Evolutionary conservation across 1,284 basidiomycete species (phyloP).

Genomic region (Inonotus obliquus): DNA sequence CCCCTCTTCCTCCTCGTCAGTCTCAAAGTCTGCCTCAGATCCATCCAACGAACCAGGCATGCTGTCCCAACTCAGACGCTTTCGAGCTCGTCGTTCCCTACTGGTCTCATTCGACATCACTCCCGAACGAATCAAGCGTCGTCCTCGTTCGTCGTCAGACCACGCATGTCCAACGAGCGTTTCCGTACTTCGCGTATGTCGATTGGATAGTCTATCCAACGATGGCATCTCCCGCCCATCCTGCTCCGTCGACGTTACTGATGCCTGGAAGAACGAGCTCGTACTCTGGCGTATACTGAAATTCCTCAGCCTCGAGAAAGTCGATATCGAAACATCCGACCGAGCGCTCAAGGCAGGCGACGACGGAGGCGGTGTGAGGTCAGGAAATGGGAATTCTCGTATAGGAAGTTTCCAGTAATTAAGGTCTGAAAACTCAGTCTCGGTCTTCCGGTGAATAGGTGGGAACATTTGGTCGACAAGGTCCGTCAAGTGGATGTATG

Average conservation of each 20-base stretch:
- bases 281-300: slow-evolving; percentile 61
- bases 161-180: slow-evolving; percentile 37
- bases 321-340: slow-evolving; percentile 74
- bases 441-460: slow-evolving; percentile 84
- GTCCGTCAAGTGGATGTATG: slow-evolving; percentile 97
- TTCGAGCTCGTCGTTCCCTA: slow-evolving; percentile 35
- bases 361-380: slow-evolving; percentile 68
- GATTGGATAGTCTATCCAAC: slow-evolving; percentile 59
- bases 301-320: slow-evolving; percentile 76
- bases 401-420: slow-evolving; percentile 92
- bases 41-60: slow-evolving; percentile 76
- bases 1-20: slow-evolving; percentile 29
- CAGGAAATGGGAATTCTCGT: slow-evolving; percentile 78
- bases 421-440: slow-evolving; percentile 93
- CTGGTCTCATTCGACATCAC: slow-evolving; percentile 32
- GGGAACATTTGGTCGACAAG: slow-evolving; percentile 99
- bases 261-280: slow-evolving; percentile 30
- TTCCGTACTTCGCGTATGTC: slow-evolving; percentile 44
- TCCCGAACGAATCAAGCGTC: slow-evolving; percentile 31
- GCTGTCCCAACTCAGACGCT: slow-evolving; percentile 63
- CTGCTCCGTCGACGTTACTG: slow-evolving; percentile 23
- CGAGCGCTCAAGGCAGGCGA: slow-evolving; percentile 91
- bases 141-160: slow-evolving; percentile 46
- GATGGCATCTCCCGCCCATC: slow-evolving; percentile 54
- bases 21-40: slow-evolving; percentile 30